Evolutionary conservation across 495 filamentous ascomycete species (phyloP).

Genomic region (Cudoniella acicularis): DNA sequence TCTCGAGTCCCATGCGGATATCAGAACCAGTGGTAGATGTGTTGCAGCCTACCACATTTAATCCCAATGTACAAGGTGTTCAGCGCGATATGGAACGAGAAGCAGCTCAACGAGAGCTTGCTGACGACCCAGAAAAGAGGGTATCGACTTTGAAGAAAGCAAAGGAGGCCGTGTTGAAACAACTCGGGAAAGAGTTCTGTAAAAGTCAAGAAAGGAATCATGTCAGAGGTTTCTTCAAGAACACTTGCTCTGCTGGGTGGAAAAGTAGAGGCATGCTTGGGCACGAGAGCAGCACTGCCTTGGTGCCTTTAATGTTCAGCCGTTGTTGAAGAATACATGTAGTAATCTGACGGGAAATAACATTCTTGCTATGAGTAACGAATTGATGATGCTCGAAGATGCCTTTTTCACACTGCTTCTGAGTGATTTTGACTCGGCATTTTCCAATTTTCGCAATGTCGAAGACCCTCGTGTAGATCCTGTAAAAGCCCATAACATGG

Average conservation of each 20-base stretch:
- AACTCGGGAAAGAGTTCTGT: slow-evolving; percentile 26
- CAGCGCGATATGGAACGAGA: slow-evolving; percentile 22
- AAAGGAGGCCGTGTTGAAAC: slow-evolving; percentile 26
- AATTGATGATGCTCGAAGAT: slow-evolving; percentile 3
- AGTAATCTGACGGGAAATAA: background rate
- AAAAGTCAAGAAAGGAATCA: slow-evolving; percentile 15
- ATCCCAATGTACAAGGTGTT: slow-evolving; percentile 25
- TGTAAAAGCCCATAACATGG: too few relatives aligned
- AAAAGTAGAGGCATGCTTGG: slow-evolving; percentile 40
- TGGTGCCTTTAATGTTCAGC: slow-evolving; percentile 51
- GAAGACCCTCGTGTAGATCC: too few relatives aligned
- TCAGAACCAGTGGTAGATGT: slow-evolving; percentile 39
- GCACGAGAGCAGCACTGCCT: slow-evolving; percentile 30
- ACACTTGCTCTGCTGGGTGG: slow-evolving; percentile 32
- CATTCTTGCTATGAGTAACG: slow-evolving; percentile 1
- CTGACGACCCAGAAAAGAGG: slow-evolving; percentile 25
- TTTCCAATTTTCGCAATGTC: too few relatives aligned
- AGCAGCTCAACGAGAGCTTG: slow-evolving; percentile 21
- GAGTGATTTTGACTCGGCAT: too few relatives aligned
- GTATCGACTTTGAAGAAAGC: slow-evolving; percentile 24
- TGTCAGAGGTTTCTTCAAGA: slow-evolving; percentile 27
- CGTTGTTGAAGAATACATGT: slow-evolving; percentile 24
- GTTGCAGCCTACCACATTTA: slow-evolving; percentile 33
- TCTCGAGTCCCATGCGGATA: slow-evolving; percentile 46
- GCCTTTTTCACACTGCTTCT: background rate